Percentiles rank a stretch among this genome's conserved stretches.
phyloP scores from a whole-genome alignment of 1,284 basidiomycete genomes.

The Hemileia vastatrix region DNA sequence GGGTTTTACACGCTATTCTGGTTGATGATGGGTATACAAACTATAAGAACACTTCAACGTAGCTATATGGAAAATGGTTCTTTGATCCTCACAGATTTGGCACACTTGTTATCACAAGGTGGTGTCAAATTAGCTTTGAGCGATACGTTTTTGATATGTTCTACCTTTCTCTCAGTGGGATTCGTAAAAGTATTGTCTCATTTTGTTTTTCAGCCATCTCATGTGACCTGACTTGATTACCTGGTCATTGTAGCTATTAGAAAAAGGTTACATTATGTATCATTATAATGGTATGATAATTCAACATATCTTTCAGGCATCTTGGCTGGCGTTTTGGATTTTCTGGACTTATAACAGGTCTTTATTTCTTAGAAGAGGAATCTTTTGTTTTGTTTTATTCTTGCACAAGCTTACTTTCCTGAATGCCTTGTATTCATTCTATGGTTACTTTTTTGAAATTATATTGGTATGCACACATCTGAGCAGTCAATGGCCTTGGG shows the following conservation, averaged over 20 bases:
- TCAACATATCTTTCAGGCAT: constrained; percentile 67
- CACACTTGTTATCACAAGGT: constrained; percentile 72
- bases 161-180: constrained; percentile 66
- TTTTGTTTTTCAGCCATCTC: constrained; percentile 30
- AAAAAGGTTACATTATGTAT: constrained; percentile 67
- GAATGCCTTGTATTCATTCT: background rate
- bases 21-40: constrained; percentile 46
- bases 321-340: constrained; percentile 61
- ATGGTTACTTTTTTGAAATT: background rate
- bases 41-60: constrained; percentile 48
- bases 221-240: constrained; percentile 26
- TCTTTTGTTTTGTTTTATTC: background rate
- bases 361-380: background rate
- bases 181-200: constrained; percentile 57
- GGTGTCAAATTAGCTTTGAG: constrained; percentile 70
- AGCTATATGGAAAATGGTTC: constrained; percentile 66
- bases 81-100: constrained; percentile 70
- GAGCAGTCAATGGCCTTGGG: constrained; percentile 94
- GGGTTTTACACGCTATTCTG: constrained; percentile 92
- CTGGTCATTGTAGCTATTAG: constrained; percentile 44
- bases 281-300: constrained; percentile 62
- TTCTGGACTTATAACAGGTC: constrained; percentile 57
- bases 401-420: background rate
- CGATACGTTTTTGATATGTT: constrained; percentile 67
- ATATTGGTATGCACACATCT: too few species aligned